Conservation (phyloP, 805 yeast genomes). For the Teunomyces kruisii region DNA sequence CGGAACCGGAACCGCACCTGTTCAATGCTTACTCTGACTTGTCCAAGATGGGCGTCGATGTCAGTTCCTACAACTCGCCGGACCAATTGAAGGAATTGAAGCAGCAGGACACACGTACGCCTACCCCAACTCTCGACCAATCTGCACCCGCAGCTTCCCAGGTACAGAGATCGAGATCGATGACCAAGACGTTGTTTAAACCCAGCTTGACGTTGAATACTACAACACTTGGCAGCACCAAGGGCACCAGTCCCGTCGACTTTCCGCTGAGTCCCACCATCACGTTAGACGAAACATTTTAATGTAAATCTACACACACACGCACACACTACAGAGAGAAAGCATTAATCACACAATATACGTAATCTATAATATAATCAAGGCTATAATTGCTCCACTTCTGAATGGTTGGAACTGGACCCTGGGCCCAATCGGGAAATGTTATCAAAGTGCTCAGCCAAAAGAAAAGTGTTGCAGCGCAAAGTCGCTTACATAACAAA, state of each 20-base stretch:
- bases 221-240: neutral
- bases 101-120: conserved; percentile 3
- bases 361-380: too few relatives aligned
- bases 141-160: neutral
- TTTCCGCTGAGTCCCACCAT: conserved; percentile 33
- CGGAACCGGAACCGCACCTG: conserved; percentile 37
- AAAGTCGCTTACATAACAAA: neutral
- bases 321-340: too few relatives aligned
- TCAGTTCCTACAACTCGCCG: conserved; percentile 20
- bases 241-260: neutral
- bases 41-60: conserved; percentile 32
- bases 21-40: conserved; percentile 29
- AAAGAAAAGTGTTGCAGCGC: too few relatives aligned
- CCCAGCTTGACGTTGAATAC: conserved; percentile 28
- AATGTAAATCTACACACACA: neutral
- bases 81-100: conserved; percentile 22
- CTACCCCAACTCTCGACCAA: neutral
- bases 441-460: too few relatives aligned
- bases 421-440: too few relatives aligned
- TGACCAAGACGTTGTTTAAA: conserved; percentile 37
- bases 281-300: conserved; percentile 37
- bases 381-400: too few relatives aligned
- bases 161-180: conserved; percentile 22
- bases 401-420: too few relatives aligned
- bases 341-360: too few relatives aligned